Conservation (phyloP, 805 yeast species). For the Candida maris region DNA sequence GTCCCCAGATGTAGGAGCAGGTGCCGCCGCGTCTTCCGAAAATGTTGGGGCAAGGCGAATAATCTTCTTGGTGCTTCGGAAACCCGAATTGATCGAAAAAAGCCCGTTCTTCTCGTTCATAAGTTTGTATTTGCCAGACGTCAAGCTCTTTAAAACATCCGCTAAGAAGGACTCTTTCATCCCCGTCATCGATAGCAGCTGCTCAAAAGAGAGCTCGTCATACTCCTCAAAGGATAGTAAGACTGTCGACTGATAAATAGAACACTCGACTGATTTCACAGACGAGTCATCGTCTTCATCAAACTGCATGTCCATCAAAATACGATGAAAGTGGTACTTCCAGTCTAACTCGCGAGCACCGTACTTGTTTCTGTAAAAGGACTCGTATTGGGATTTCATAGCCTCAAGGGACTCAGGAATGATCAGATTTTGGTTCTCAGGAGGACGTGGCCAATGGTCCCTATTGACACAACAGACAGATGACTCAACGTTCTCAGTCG, state of each 20-base stretch:
- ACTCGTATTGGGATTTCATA: slow-evolving; percentile 9
- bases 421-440: slow-evolving; percentile 16
- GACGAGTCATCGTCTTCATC: slow-evolving; percentile 19
- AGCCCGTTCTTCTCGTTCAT: slow-evolving; percentile 6
- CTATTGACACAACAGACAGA: slow-evolving; percentile 13
- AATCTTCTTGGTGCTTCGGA: slow-evolving; percentile 7
- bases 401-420: slow-evolving; percentile 12
- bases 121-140: slow-evolving; percentile 32
- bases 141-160: slow-evolving; percentile 31
- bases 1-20: slow-evolving; percentile 1
- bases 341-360: slow-evolving; percentile 33
- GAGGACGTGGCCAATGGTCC: slow-evolving; percentile 22
- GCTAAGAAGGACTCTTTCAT: slow-evolving; percentile 32
- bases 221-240: slow-evolving; percentile 36
- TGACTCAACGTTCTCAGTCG: slow-evolving; percentile 3
- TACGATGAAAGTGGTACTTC: slow-evolving; percentile 41
- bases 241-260: slow-evolving; percentile 42
- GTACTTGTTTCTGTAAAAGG: slow-evolving; percentile 6
- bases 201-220: slow-evolving; percentile 19
- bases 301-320: slow-evolving; percentile 33
- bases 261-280: slow-evolving; percentile 27
- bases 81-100: slow-evolving; percentile 9
- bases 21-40: slow-evolving; percentile 4
- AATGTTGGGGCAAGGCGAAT: slow-evolving; percentile 9
- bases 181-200: slow-evolving; percentile 29